Base-by-base conservation (phyloP, 1,139 yeast species). In the Suhomyces bokatorum region DNA sequence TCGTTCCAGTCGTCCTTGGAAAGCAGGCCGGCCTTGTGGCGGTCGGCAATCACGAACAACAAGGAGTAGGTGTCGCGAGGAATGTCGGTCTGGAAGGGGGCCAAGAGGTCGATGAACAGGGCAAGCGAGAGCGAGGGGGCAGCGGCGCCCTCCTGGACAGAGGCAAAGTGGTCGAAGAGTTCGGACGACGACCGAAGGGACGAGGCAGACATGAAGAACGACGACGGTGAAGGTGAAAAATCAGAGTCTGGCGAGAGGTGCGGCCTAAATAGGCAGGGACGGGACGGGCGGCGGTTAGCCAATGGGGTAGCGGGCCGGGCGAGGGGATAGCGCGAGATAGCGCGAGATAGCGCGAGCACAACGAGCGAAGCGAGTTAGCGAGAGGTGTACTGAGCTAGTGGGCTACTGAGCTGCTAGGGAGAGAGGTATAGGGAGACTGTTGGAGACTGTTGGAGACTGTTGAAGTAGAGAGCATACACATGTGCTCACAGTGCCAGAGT, bases 21-120 rank as follows among this genome's bases (percentile, higher is more conserved):
- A 40, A 85, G 66, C 52, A 73, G 83, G 1, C 91, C 91, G 56
- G 83, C 84, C 47, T 73, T 71, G 35, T 75, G 75, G 45, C 73
- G 72, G 60, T 85, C 93, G 22, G 88, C 82, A 32, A 85, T 75
- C 44, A 84, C 70, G 57, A 82, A 85, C 43, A 85, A 77, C 49
- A 85, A 62, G 3, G 77, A 64, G 47, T 65, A 73, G 8, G 76
- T 59, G 39, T 66, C 66, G 42, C 60, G 66, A 11, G 77, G 74
- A 37, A 73, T 60, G 54, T 74, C 79, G 32, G 69, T 58, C 35
- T 68, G 66, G 51, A 71, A 73, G 11, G 79, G 79, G 16, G 77
- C 63, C 49, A 74, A 63, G 42, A 74, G 61, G 37, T 70, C 60
- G 36, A 69, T 63, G 49, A 74, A 74, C 48, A 67, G 68, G 13